Percentiles rank a stretch among this genome's conserved stretches.
Evolutionary conservation across 345 rosid genomes (phyloP).

Genomic region (Streptanthus diversifolius): DNA sequence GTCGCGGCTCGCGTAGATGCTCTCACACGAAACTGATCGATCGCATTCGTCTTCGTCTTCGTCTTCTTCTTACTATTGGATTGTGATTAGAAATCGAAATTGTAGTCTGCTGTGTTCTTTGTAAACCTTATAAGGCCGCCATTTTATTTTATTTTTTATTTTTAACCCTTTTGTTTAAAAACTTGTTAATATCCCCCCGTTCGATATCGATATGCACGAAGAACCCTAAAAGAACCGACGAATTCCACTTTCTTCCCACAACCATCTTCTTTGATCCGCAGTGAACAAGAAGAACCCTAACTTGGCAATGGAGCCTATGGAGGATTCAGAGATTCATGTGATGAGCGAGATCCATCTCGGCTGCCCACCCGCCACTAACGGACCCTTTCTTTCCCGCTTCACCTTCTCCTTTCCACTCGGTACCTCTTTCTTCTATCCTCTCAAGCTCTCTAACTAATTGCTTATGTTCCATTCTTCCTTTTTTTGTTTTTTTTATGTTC

Average conservation of each 20-base stretch:
- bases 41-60: background rate
- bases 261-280: background rate
- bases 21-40: conserved; percentile 19
- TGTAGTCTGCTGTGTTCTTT: conserved; percentile 12
- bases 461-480: no score
- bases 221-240: no score
- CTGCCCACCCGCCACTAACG: conserved; percentile 58
- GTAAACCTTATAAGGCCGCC: no score
- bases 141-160: background rate
- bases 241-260: background rate
- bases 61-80: background rate
- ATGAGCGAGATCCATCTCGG: conserved; percentile 91
- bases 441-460: no score
- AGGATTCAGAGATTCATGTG: conserved; percentile 41
- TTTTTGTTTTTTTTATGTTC: background rate
- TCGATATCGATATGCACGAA: no score
- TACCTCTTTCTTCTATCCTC: conserved; percentile 12
- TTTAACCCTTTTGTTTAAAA: no score
- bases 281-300: background rate
- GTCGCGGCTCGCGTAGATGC: conserved; percentile 37
- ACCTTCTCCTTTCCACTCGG: conserved; percentile 52
- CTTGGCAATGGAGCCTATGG: no score
- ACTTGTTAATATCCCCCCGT: no score
- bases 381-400: conserved; percentile 64
- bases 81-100: background rate